A percentile compares a stretch with the other conserved stretches of the same genome.
Evolutionary conservation across 768 basidiomycete genomes (phyloP).

Genomic region (Serendipita vermifera): DNA sequence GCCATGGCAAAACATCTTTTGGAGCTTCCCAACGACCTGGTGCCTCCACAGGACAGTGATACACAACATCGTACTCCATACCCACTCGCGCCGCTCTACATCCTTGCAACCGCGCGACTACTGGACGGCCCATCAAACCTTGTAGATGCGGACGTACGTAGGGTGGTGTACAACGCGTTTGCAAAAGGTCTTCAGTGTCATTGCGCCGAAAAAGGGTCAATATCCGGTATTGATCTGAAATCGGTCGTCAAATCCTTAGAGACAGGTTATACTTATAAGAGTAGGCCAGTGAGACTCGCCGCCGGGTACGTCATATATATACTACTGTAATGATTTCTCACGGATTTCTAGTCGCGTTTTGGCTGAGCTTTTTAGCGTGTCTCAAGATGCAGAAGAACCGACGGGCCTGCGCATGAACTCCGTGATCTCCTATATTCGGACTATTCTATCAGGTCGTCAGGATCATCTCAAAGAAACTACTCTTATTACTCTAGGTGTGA

Average conservation of each 20-base stretch:
- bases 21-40: not conserved
- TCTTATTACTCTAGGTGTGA: conserved; percentile 44
- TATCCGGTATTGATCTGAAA: conserved; percentile 20
- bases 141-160: conserved; percentile 36
- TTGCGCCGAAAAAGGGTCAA: conserved; percentile 17
- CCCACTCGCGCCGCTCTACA: conserved; percentile 22
- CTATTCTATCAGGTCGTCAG: no score
- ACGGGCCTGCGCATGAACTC: no score
- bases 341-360: conserved; percentile 33
- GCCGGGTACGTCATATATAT: conserved; percentile 43
- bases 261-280: conserved; percentile 38
- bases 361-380: conserved; percentile 34
- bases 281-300: conserved; percentile 47
- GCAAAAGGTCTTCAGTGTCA: conserved; percentile 33
- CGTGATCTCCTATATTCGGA: no score
- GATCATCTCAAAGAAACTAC: conserved; percentile 48
- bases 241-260: conserved; percentile 30
- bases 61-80: not conserved
- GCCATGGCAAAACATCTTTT: not conserved
- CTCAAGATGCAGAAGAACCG: no score
- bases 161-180: conserved; percentile 31
- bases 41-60: not conserved
- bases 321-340: not conserved
- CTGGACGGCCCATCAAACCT: conserved; percentile 37
- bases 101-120: conserved; percentile 28